Base-by-base conservation (phyloP, 192 early-diverging fungal genomes). In the Coemansia sp. region DNA sequence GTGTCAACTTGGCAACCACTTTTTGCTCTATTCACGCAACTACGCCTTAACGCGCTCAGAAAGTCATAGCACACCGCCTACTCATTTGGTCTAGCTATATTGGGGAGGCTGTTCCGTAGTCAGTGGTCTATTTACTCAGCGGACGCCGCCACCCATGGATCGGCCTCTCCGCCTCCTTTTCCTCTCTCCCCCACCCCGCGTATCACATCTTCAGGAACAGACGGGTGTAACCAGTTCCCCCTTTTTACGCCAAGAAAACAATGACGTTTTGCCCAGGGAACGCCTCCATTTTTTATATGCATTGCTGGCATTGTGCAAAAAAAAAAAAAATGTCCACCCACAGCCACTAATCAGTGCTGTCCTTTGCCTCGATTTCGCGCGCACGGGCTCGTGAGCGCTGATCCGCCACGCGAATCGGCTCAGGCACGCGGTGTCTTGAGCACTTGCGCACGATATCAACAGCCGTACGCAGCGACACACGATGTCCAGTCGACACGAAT, bases 351-450 rank as follows among this genome's bases (percentile, higher is more conserved):
- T 33, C 59, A 40, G 53, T 23, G 32, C 0, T 23, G 13, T 47
- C 21, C 2, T 19, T 14, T 11, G 63, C 46, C 52, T 82, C 73
- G 21, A 77, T 69, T n/a, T 47, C 57, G 21, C 73, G 73, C 37
- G 70, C 64, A 0, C 63, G 47, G 7, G 64, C 63, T 35, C 76
- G 53, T 46, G 82, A 79, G 40, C 32, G 73, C 58, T 64, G 74
- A 80, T 98, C 96, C n/a, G 95, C 96, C 42, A 86, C 77, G 6
- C 95, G 88, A 64, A 97, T 94, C 6, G 96, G 96, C 72, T 98
- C 96, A 0, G 95, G 95, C 6, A 96, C 85, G 6, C 94, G 81
- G 80, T 84, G 89, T 10, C 72, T 57, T 28, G 88, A 90, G 60
- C 89, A 91, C 13, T 72, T 73, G 14, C 86, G 58, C 3, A 89